These are phyloP conservation scores for Starmera quercuum DNA, from an alignment of 805 yeast species.

Conservation along the genomic window DNA sequence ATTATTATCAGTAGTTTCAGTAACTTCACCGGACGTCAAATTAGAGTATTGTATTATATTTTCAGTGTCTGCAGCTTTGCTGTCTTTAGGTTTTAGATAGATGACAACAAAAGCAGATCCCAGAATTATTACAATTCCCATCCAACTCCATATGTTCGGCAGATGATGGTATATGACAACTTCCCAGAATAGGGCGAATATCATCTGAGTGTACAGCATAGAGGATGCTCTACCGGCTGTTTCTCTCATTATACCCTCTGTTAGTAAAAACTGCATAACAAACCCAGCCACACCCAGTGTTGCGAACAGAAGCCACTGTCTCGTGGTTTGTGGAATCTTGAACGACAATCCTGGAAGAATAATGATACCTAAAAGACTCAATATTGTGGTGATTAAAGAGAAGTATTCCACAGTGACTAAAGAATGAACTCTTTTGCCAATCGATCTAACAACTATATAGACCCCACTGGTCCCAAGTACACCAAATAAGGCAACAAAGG, in stretches of 20 bases:
- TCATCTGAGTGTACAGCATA: constrained; percentile 68
- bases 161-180: constrained; percentile 60
- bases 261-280: constrained; percentile 67
- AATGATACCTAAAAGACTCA: constrained; percentile 45
- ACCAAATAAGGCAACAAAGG: constrained; percentile 56
- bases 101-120: constrained; percentile 56
- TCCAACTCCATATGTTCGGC: constrained; percentile 60
- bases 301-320: constrained; percentile 60
- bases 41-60: too few relatives aligned
- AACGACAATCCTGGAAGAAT: constrained; percentile 52
- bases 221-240: constrained; percentile 70
- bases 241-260: constrained; percentile 80
- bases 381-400: constrained; percentile 50
- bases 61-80: constrained; percentile 4
- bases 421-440: constrained; percentile 77
- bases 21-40: background rate
- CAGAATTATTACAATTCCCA: constrained; percentile 65
- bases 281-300: constrained; percentile 74
- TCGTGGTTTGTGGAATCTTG: constrained; percentile 47
- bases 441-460: constrained; percentile 61
- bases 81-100: constrained; percentile 35
- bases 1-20: background rate
- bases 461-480: constrained; percentile 65
- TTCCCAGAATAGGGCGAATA: constrained; percentile 77
- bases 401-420: constrained; percentile 72